Evolutionary conservation across 441 rosid species (phyloP).

Genomic region (Populus hybrid): DNA sequence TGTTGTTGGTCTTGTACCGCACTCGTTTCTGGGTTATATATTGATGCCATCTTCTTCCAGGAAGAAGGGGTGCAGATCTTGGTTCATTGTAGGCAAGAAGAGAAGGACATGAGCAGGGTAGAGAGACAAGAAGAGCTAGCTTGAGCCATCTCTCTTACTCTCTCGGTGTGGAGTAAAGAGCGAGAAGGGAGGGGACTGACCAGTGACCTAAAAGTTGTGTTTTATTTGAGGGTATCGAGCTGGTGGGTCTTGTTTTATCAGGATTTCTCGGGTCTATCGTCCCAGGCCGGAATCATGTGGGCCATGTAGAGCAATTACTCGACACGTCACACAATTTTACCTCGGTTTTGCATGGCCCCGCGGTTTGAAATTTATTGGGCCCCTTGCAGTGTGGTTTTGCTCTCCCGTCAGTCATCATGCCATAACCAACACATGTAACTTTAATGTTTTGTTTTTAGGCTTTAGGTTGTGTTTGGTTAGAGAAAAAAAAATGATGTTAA

Average conservation of each 20-base stretch:
- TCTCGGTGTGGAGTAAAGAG: neutral
- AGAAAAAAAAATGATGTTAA: neutral
- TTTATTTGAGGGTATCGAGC: constrained; percentile 23
- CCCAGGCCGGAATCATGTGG: constrained; percentile 29
- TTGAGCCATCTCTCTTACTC: constrained; percentile 26
- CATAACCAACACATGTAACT: neutral
- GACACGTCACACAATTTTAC: constrained; percentile 42
- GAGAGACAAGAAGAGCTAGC: constrained; percentile 22
- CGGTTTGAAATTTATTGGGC: neutral
- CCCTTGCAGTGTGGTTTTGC: neutral
- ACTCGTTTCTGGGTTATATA: constrained; percentile 1
- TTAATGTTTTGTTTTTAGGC: neutral
- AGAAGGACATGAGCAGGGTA: constrained; percentile 10
- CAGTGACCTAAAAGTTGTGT: constrained; percentile 1
- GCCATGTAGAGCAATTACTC: constrained; percentile 34
- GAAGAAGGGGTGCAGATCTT: constrained; percentile 43
- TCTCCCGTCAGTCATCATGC: neutral
- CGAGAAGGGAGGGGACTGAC: neutral
- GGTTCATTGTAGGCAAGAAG: constrained; percentile 32
- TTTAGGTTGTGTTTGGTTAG: neutral
- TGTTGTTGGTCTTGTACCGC: constrained; percentile 8
- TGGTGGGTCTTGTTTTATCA: neutral
- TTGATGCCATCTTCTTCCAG: constrained; percentile 43
- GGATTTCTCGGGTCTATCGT: constrained; percentile 14
- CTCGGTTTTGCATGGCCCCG: neutral